phyloP scores from a whole-genome alignment of 2,329 filamentous ascomycete species.

The Trichoderma sp. region DNA sequence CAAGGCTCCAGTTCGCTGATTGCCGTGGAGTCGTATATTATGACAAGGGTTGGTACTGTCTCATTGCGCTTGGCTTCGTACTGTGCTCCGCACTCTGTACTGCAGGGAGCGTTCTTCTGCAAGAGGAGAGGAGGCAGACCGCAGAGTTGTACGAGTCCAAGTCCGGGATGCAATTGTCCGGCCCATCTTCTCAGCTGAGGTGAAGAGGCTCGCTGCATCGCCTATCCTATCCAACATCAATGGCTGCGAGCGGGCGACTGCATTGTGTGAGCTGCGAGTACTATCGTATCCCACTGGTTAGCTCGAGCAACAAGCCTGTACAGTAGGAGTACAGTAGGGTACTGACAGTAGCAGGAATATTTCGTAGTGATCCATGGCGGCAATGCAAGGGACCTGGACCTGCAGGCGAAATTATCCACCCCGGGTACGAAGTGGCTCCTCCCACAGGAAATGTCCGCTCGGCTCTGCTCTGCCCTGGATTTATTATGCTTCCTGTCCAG shows the following conservation, averaged over 20 bases:
- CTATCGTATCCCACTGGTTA: not conserved
- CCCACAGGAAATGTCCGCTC: not conserved
- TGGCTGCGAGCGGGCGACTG: not conserved
- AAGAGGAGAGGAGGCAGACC: not conserved
- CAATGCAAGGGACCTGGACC: conserved; percentile 2
- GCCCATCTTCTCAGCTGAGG: not conserved
- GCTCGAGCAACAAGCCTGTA: not conserved
- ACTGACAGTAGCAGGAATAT: not conserved
- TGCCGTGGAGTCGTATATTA: conserved; percentile 10
- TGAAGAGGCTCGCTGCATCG: not conserved
- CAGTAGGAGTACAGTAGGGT: not conserved
- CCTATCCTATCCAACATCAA: not conserved
- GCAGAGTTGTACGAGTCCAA: not conserved
- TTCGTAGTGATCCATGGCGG: not conserved
- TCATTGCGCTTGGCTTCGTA: not conserved
- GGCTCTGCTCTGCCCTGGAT: not conserved
- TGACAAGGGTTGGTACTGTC: not conserved
- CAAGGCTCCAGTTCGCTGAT: conserved; percentile 12
- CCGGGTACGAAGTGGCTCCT: conserved; percentile 3
- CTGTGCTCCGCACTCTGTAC: not conserved
- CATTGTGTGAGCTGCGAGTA: not conserved
- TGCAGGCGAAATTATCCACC: conserved; percentile 17
- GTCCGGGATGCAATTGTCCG: not conserved
- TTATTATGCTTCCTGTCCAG: not conserved
- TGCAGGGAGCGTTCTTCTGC: not conserved